These are phyloP conservation scores for Scheffersomyces quercinus DNA, from an alignment of 1,139 yeast genomes.

Conservation along the genomic window DNA sequence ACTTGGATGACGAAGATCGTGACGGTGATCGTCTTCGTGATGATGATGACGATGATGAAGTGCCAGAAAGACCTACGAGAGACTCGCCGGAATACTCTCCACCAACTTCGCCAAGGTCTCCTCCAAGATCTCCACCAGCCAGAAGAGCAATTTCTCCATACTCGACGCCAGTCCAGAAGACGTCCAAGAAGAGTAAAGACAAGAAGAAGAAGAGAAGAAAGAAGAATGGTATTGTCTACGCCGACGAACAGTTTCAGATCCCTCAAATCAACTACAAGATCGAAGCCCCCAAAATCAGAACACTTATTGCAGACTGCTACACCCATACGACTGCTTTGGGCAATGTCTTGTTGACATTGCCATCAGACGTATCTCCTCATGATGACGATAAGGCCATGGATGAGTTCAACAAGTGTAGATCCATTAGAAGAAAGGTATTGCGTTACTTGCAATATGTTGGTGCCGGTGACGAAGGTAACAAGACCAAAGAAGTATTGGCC, in stretches of 20 bases:
- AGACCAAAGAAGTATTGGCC: constrained; percentile 28
- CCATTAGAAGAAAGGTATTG: constrained; percentile 73
- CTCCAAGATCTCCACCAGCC: constrained; percentile 21
- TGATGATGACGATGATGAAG: background rate
- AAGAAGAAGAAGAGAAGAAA: constrained; percentile 17
- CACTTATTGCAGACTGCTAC: constrained; percentile 72
- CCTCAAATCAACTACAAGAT: constrained; percentile 69
- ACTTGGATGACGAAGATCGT: background rate
- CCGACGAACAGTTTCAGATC: constrained; percentile 59
- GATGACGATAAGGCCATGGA: constrained; percentile 60
- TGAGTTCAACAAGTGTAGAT: constrained; percentile 73
- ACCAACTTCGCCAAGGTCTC: background rate
- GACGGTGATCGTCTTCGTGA: constrained; percentile 1
- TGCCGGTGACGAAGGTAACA: constrained; percentile 40
- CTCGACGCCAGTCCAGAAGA: constrained; percentile 1
- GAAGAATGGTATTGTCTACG: constrained; percentile 33
- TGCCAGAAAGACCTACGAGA: background rate
- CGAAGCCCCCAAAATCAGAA: constrained; percentile 73
- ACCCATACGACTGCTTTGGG: constrained; percentile 72
- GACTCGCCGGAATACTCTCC: background rate
- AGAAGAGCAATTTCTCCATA: constrained; percentile 26
- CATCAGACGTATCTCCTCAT: constrained; percentile 54
- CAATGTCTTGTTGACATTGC: constrained; percentile 63
- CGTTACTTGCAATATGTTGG: constrained; percentile 81
- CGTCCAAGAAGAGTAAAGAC: constrained; percentile 10